Evolutionary conservation across 2,329 filamentous ascomycete species (phyloP).

Genomic region (Epichloe gansuensis): DNA sequence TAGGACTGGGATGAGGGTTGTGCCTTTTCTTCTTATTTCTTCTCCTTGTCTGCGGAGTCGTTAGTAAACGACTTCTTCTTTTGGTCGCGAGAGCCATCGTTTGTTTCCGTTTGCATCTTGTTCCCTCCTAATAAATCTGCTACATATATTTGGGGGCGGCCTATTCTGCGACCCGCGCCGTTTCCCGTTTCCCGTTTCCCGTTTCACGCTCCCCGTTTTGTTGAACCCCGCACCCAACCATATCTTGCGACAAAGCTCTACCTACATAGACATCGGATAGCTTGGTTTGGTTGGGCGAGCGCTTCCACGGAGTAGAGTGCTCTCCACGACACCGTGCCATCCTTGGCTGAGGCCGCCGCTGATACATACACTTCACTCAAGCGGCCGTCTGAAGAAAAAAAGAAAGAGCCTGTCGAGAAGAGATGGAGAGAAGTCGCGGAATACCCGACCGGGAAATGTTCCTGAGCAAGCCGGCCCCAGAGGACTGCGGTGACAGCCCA

Average conservation of each 20-base stretch:
- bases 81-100: neutral
- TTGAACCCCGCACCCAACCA: neutral
- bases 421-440: constrained; percentile 46
- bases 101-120: neutral
- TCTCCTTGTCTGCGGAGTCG: neutral
- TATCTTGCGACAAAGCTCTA: neutral
- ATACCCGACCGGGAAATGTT: constrained; percentile 76
- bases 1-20: neutral
- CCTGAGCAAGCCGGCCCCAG: constrained; percentile 45
- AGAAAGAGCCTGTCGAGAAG: constrained; percentile 5
- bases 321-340: no score
- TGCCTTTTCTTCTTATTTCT: neutral
- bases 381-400: no score
- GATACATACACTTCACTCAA: no score
- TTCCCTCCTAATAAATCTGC: no score
- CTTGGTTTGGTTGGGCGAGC: neutral
- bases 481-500: constrained; percentile 53
- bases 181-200: neutral
- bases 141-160: constrained; percentile 5
- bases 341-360: no score
- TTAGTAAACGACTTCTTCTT: neutral
- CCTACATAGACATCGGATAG: neutral
- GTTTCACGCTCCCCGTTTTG: neutral
- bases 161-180: constrained; percentile 11
- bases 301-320: no score